Base-by-base conservation (phyloP, 2,329 filamentous ascomycete genomes). In the Emmonsiellopsis sp. region DNA sequence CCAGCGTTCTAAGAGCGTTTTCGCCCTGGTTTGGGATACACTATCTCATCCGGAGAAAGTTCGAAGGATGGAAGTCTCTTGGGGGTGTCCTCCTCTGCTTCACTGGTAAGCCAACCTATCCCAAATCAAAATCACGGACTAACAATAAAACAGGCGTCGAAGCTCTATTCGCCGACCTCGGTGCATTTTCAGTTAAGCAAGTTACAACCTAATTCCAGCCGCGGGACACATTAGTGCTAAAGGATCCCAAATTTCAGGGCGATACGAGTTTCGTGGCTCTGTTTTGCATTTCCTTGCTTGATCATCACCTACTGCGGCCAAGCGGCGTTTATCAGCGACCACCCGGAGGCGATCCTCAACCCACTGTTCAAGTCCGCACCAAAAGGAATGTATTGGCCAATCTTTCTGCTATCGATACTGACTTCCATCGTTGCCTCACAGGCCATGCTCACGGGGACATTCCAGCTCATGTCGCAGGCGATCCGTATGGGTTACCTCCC, bases 401-500 rank as follows among this genome's bases (percentile, higher is more conserved):
- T 78, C 52, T 71, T 91, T 32, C 75, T 90, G 2, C 70, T 89
- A 47, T 85, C 86, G 0, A 77, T 89, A 7, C 69, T 86, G 3
- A 84, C 85, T 3, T 84, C 85, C 31, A 81, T 90, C 59, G 86
- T 91, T 9, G 87, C 87, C 0, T 87, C 83, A 3, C 87, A 91
- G 59, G 87, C 87, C 8, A 85, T 90, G 71, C 88, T 90, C 49
- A 90, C 87, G 0, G 83, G 81, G 6, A 82, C 83, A 0, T 90
- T 90, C 58, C 85, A 87, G 68, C 70, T 81, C 1, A 70, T 87
- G n/a, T 77, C 79, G 1, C 85, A 88, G 68, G 78, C 88, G 56
- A 88, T 89, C 83, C 85, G 83, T 54, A 69, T 82, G 5, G 80
- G 76, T 0, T 91, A 90, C 65, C 88, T 88, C 57, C 87, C 87